A percentile compares a stretch with the other conserved stretches of the same genome.
Evolutionary conservation across 1,284 basidiomycete species (phyloP).

Genomic region (Heliocybe sulcata): DNA sequence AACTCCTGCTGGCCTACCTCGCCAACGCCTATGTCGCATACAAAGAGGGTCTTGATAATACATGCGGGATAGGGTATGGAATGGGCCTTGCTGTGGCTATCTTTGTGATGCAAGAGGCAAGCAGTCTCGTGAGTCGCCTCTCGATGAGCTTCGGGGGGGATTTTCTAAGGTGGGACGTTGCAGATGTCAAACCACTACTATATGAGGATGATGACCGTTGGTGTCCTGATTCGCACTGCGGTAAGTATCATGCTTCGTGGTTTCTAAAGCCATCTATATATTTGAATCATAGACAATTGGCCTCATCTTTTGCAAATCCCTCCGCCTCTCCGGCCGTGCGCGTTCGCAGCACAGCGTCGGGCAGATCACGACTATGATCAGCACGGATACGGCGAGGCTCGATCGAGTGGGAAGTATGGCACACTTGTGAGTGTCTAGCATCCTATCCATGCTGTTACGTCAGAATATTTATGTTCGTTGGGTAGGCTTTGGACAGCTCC

Average conservation of each 20-base stretch:
- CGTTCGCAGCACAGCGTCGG: constrained; percentile 54
- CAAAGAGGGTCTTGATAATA: constrained; percentile 26
- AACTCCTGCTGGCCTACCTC: constrained; percentile 58
- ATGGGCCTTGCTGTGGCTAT: constrained; percentile 53
- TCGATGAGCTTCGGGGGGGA: too few relatives aligned
- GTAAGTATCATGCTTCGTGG: constrained; percentile 20
- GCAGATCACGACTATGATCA: constrained; percentile 68
- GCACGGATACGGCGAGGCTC: constrained; percentile 49
- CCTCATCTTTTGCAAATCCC: constrained; percentile 63
- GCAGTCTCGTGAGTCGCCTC: constrained; percentile 45
- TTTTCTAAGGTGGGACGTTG: too few relatives aligned
- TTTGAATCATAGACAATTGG: constrained; percentile 45
- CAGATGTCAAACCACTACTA: constrained; percentile 44
- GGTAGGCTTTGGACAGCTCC: constrained; percentile 50
- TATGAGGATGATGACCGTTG: constrained; percentile 36
- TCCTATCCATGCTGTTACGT: constrained; percentile 24
- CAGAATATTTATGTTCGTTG: constrained; percentile 6
- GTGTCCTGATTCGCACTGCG: constrained; percentile 41
- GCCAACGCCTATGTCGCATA: constrained; percentile 43
- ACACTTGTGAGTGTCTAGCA: constrained; percentile 13
- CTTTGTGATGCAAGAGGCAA: constrained; percentile 59
- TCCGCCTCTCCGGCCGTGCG: constrained; percentile 60
- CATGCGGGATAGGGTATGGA: constrained; percentile 48
- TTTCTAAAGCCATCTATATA: constrained; percentile 1
- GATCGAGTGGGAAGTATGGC: constrained; percentile 28